A percentile compares a stretch with the other conserved stretches of the same genome.
These are phyloP conservation scores for Didymella sp. DNA, from an alignment of 2,329 filamentous ascomycete genomes.

Conservation along the genomic window DNA sequence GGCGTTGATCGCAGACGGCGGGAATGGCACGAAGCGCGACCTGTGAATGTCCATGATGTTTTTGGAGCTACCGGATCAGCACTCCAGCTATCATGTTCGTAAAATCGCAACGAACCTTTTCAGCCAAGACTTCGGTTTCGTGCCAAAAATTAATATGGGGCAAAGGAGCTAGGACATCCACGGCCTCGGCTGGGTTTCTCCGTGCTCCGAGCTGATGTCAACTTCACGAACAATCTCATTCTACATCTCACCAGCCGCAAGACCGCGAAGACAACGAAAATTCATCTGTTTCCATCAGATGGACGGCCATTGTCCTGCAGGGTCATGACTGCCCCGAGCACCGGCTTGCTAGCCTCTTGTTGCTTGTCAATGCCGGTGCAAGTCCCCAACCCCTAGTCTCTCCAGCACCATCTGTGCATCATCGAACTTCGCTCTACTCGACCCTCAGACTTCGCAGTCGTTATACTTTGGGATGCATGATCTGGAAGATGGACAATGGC, in stretches of 20 bases:
- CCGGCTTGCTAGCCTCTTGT: neutral
- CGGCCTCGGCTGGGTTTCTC: too few species aligned
- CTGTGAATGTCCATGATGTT: conserved; percentile 89
- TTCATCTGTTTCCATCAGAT: conserved; percentile 19
- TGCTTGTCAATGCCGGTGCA: neutral
- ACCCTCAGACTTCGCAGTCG: neutral
- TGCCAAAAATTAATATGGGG: conserved; percentile 2
- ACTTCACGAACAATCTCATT: neutral
- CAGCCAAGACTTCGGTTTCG: too few species aligned
- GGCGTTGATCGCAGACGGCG: conserved; percentile 89
- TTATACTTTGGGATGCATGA: neutral
- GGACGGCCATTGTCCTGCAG: neutral
- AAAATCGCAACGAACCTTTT: conserved; percentile 26
- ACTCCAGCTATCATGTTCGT: conserved; percentile 24
- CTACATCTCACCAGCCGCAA: neutral
- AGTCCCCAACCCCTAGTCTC: neutral
- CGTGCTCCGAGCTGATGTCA: neutral
- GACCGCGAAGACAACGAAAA: neutral
- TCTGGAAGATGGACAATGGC: neutral
- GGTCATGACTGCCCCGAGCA: neutral
- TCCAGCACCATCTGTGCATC: conserved; percentile 3
- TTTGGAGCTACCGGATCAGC: conserved; percentile 26
- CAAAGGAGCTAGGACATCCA: neutral
- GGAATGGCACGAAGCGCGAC: conserved; percentile 93
- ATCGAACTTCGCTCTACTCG: neutral